A percentile compares a stretch with the other conserved stretches of the same genome.
Conservation (phyloP, 2,329 filamentous ascomycete genomes). For the Beauveria medogensis region DNA sequence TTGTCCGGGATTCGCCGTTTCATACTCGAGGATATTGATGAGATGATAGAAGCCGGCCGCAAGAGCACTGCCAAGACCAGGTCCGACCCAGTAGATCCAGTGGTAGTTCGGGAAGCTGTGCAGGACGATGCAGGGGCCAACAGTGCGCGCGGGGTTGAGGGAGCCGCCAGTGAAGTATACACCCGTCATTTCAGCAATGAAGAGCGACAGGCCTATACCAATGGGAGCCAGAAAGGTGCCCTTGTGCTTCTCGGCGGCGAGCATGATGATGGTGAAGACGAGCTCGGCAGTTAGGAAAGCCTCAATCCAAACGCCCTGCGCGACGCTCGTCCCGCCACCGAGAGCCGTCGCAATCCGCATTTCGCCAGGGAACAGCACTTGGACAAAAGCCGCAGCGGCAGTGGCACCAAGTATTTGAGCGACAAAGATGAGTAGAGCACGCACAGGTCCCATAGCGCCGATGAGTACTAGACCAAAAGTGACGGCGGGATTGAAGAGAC, state of each 20-base stretch:
- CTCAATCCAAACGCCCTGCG: slow-evolving; percentile 42
- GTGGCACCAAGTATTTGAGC: slow-evolving; percentile 14
- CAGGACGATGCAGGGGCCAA: slow-evolving; percentile 38
- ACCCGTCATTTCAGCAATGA: slow-evolving; percentile 37
- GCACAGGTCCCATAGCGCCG: slow-evolving; percentile 36
- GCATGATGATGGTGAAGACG: slow-evolving; percentile 42
- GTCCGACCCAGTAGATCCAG: slow-evolving; percentile 36
- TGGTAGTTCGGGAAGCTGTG: slow-evolving; percentile 33
- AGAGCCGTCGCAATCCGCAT: slow-evolving; percentile 33
- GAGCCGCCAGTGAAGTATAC: slow-evolving; percentile 41
- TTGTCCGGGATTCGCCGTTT: slow-evolving; percentile 14
- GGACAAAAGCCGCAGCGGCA: slow-evolving; percentile 14
- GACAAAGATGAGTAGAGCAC: slow-evolving; percentile 26
- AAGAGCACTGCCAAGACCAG: slow-evolving; percentile 13
- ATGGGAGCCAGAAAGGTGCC: slow-evolving; percentile 40
- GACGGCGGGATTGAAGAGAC: slow-evolving; percentile 29
- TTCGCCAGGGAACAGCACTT: slow-evolving; percentile 14
- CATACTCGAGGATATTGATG: slow-evolving; percentile 14
- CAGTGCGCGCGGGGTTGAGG: slow-evolving; percentile 38
- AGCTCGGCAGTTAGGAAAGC: slow-evolving; percentile 40
- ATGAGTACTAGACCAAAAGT: slow-evolving; percentile 46
- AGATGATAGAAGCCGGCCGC: slow-evolving; percentile 12
- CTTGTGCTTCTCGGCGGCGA: slow-evolving; percentile 42
- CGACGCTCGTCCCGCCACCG: slow-evolving; percentile 29
- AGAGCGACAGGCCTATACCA: slow-evolving; percentile 38